Evolutionary conservation across 2,329 filamentous ascomycete species (phyloP), one percentile per base, ranked within the genome.

Genomic region (Proliferodiscus dingleyae): DNA sequence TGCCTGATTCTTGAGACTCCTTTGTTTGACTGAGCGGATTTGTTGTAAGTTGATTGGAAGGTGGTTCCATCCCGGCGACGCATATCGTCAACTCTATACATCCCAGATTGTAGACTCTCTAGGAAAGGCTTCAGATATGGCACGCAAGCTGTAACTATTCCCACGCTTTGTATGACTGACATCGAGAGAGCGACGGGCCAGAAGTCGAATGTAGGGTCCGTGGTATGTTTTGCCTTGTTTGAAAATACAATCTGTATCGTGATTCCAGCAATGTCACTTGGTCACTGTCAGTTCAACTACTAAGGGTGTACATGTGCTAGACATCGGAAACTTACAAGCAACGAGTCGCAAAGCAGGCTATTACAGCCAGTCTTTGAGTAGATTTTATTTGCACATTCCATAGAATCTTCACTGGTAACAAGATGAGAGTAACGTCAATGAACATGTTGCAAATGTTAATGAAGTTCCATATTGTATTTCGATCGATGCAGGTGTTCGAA

Each of bases 381-480:
- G 56, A 49, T 3, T 61, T 61, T 43, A 73, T 54, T 36, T 71
- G 67, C 11, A 75, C 55, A 42, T 65, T 66, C 71, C 71, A 74
- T 2, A 74, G 65, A 37, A 68, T 64, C 1, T 65, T 63, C 0
- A 73, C 53, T 0, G 72, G 72, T 26, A 75, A 54, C 3, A 66
- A 44, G 21, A 74, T 52, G 40, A 75, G 72, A 37, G 65, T 56
- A 5, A 74, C 49, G 44, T 75, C 71, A 18, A 67, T 72, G 5
- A 72, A 49, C 21, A 75, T 68, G 5, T 69, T 73, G 6, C 70
- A 69, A 0, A 69, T 63, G 2, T 68, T 71, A 46, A 75, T 75
- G 36, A 70, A 69, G 22, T 75, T 71, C 64, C 74, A 77, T 62
- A 64, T 1, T 60, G 61, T 32, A n/a, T 41, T 45, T 26, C 43